Evolutionary conservation across 768 basidiomycete species (phyloP).

Genomic region (Cystofilobasidium capitatum): DNA sequence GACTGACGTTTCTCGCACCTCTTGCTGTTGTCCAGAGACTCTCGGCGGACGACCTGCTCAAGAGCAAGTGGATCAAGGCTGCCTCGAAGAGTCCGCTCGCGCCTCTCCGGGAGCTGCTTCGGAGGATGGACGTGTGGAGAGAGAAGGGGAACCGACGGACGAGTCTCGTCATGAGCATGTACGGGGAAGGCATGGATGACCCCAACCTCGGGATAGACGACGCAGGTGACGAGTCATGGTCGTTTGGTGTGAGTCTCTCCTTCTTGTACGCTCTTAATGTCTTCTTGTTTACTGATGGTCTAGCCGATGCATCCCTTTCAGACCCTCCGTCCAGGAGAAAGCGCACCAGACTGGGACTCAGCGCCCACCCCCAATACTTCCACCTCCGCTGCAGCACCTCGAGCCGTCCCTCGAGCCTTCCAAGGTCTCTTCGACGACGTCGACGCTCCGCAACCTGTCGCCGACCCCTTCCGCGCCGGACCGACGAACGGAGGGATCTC

Average conservation of each 20-base stretch:
- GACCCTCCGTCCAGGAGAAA: constrained; percentile 32
- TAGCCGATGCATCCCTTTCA: constrained; percentile 26
- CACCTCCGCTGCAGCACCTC: constrained; percentile 20
- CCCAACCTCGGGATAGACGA: constrained; percentile 12
- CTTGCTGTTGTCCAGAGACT: constrained; percentile 51
- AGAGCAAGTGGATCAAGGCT: constrained; percentile 76
- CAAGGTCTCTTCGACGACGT: constrained; percentile 62
- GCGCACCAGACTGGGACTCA: neutral
- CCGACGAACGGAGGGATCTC: constrained; percentile 24
- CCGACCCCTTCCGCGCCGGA: constrained; percentile 22
- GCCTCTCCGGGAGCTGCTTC: constrained; percentile 67
- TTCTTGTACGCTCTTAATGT: constrained; percentile 23
- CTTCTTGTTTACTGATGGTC: neutral
- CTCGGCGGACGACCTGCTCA: constrained; percentile 76
- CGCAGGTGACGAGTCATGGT: constrained; percentile 41
- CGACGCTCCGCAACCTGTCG: constrained; percentile 19
- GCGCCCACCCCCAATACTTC: neutral
- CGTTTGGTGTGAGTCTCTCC: constrained; percentile 11
- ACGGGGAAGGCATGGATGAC: constrained; percentile 43
- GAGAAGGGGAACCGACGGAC: constrained; percentile 57
- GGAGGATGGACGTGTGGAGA: constrained; percentile 64
- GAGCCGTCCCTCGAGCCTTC: constrained; percentile 39
- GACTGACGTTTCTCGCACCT: neutral
- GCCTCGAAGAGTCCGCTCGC: constrained; percentile 57
- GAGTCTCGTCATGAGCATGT: constrained; percentile 48